Base-by-base conservation (phyloP, 768 basidiomycete species). In the Leccinellum albellum region DNA sequence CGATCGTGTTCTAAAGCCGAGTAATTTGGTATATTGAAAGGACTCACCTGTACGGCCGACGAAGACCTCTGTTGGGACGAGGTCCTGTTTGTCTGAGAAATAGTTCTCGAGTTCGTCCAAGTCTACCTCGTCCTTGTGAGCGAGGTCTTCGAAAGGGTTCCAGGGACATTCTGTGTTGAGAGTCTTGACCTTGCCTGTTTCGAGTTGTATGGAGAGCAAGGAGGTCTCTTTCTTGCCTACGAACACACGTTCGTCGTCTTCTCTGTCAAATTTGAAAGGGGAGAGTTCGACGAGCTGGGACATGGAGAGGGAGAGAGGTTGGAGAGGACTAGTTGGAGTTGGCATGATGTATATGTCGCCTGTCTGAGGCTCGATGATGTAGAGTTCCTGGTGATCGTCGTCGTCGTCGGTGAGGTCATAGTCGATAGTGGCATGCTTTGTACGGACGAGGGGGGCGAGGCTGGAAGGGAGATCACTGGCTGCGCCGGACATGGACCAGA, bases 341-440 rank as follows among this genome's bases (percentile, higher is more conserved):
- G 85, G 74, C 75, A 92, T 86, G 58, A 97, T 85, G 70, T 90
- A 98, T 62, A 98, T 91, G 66, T 93, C 89, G 7, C 96, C 96
- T 5, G 90, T 88, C 76, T 94, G 90, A 0, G 96, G 96, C 67
- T 98, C 96, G 52, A 98, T 90, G 58, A 98, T 87, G 73, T 96
- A 98, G 45, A 88, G 82, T 69, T 93, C 91, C 64, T 84, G 82
- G 26, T 75, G 70, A 1, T 72, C 66, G 54, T 75, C 69, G 49
- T 81, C 79, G 60, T 87, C 86, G 58, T 80, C 79, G 12, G 72
- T 78, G 46, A 80, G 63, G 61, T 88, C 85, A 7, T 80, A 76
- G 67, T 88, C 83, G 47, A 77, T 66, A 45, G 84, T 74, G 12
- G 79, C 69, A 63, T 90, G 89, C 46, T 79, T 74, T 0, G 89